Percentiles rank a stretch among this genome's conserved stretches.
Conservation (phyloP, 768 basidiomycete species). For the Pulveroboletus frians region DNA sequence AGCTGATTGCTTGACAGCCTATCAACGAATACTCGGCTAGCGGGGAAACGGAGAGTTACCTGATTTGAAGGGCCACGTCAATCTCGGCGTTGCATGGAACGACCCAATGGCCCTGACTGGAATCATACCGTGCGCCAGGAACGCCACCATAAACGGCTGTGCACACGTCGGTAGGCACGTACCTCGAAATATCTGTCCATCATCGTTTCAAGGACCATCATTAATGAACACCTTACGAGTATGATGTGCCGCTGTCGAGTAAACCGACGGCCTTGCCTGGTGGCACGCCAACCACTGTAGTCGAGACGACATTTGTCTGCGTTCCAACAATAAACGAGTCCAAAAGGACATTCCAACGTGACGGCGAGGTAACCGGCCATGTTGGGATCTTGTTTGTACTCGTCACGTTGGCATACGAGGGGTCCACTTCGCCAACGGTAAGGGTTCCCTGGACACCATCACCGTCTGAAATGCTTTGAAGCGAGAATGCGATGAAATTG, state of each 20-base stretch:
- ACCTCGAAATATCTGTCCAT: slow-evolving; percentile 38
- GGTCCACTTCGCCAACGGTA: slow-evolving; percentile 69
- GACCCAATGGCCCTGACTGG: slow-evolving; percentile 53
- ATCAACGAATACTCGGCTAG: slow-evolving; percentile 10
- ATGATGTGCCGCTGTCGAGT: slow-evolving; percentile 80
- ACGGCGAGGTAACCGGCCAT: slow-evolving; percentile 61
- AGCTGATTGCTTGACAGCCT: slow-evolving; percentile 53
- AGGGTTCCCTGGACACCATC: slow-evolving; percentile 64
- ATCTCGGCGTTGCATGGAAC: slow-evolving; percentile 74
- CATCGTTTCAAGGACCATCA: background rate
- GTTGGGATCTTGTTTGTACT: slow-evolving; percentile 60
- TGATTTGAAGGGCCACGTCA: slow-evolving; percentile 74
- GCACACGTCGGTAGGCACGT: slow-evolving; percentile 60
- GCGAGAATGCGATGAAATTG: slow-evolving; percentile 75
- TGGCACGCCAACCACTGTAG: slow-evolving; percentile 52
- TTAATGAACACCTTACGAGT: slow-evolving; percentile 47
- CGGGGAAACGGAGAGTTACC: slow-evolving; percentile 39
- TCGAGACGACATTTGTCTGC: slow-evolving; percentile 47
- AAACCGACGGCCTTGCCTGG: slow-evolving; percentile 67
- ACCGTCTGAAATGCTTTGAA: slow-evolving; percentile 54
- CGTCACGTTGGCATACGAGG: slow-evolving; percentile 55
- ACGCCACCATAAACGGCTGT: slow-evolving; percentile 65
- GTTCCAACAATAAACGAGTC: slow-evolving; percentile 65
- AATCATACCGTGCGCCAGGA: slow-evolving; percentile 56
- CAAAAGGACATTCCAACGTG: slow-evolving; percentile 71